Base-by-base conservation (phyloP, 441 rosid species). In the Adansonia grandidieri region DNA sequence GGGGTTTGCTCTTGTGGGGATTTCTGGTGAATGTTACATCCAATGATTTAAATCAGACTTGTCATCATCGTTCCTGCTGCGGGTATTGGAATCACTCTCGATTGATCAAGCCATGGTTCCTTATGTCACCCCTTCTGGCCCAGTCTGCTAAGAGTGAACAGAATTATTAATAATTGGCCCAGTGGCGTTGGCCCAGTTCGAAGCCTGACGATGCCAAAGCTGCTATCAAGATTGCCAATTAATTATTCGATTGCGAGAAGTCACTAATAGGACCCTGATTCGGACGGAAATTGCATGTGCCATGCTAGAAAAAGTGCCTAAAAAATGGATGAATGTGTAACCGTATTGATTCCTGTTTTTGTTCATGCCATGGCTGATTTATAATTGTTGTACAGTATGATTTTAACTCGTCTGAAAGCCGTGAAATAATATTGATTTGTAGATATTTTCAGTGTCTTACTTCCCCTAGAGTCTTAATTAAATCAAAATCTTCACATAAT, bases 1-100 rank as follows among this genome's bases (percentile, higher is more conserved):
- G 97, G 97, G 60, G 15, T 76, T 37, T 93, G 97, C 82, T 93
- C 97, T 79, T 96, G 98, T 69, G 91, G 91, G 73, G 94, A 95
- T 78, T 90, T 83, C 80, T 93, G 94, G 92, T 95, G 82, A 89
- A 42, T 37, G 13, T 40, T 69, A 71, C 24, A 40, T 61, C 65
- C 20, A 17, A 15, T 40, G 14, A 11, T 53, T 32, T 57, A 60
- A 28, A 56, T 54, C 64, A 44, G 60, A 32, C 62, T 15, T 9
- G 15, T 71, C 4, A n/a, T 32, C 75, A 4, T 50, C 32, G 8
- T 51, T 64, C 63, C 32, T 32, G 40, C 61, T 50, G 42, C 14
- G 2, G 40, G 7, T 8, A 10, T 71, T 70, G 75, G 71, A 75
- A 40, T 37, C 71, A 22, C 24, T 40, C 70, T 32, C 32, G 9